phyloP scores from a whole-genome alignment of 805 yeast species.

The baker's yeast (Saccharomyces cerevisiae) region DNA sequence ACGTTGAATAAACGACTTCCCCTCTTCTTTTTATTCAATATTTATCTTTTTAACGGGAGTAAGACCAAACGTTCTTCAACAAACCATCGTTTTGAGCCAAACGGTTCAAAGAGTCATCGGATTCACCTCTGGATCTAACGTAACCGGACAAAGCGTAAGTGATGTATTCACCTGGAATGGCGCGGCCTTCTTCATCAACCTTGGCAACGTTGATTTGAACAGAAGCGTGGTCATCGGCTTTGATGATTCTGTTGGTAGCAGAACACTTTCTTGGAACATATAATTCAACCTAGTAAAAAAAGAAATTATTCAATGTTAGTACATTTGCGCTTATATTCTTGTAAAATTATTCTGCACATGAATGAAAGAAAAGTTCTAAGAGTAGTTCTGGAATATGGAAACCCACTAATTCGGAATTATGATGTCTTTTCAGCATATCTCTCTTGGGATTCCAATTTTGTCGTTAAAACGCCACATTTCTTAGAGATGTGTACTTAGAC shows the following conservation, averaged over 20 bases:
- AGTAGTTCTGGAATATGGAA: too few species aligned
- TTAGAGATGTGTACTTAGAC: too few species aligned
- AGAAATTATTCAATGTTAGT: slow-evolving; percentile 14
- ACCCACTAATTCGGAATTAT: too few species aligned
- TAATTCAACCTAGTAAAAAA: slow-evolving; percentile 75
- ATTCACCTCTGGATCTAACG: slow-evolving; percentile 98
- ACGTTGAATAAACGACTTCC: not conserved
- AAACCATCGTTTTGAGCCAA: slow-evolving; percentile 98
- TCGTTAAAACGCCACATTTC: too few species aligned
- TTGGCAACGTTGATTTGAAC: slow-evolving; percentile 98
- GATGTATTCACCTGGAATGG: slow-evolving; percentile 81
- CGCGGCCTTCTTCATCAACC: slow-evolving; percentile 95
- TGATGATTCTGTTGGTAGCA: slow-evolving; percentile 99
- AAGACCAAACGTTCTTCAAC: slow-evolving; percentile 90
- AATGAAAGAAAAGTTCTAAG: not conserved
- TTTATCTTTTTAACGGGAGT: slow-evolving; percentile 63
- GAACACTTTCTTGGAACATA: slow-evolving; percentile 99
- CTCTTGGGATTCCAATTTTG: too few species aligned
- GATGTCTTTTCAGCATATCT: too few species aligned
- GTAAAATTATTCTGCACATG: not conserved
- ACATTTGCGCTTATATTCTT: slow-evolving; percentile 2
- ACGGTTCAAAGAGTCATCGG: slow-evolving; percentile 98
- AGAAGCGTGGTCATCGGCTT: slow-evolving; percentile 98
- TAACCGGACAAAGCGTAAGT: slow-evolving; percentile 96
- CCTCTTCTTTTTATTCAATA: not conserved